phyloP scores from a whole-genome alignment of 73 alveolate species.

The Urostyla sp. region DNA sequence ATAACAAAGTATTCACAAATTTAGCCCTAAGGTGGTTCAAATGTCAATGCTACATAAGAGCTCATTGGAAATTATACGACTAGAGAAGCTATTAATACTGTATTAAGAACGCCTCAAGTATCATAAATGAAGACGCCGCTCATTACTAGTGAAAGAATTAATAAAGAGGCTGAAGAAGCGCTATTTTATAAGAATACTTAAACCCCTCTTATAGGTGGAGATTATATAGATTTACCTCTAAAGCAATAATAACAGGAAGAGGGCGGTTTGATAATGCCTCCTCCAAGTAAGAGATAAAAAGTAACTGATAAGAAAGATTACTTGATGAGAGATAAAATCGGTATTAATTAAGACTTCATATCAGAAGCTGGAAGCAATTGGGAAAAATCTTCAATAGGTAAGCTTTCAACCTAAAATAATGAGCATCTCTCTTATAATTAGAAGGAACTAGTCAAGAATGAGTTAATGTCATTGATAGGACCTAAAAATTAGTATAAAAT shows the following conservation, averaged over 20 bases:
- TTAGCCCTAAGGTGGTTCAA: conserved; percentile 33
- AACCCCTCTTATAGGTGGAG: conserved; percentile 93
- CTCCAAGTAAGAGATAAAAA: conserved; percentile 12
- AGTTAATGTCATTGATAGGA: conserved; percentile 54
- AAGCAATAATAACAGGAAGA: not conserved
- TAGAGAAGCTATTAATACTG: conserved; percentile 45
- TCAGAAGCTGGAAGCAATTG: conserved; percentile 40
- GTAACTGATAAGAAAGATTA: conserved; percentile 34
- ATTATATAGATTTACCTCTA: conserved; percentile 28
- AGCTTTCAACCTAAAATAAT: not conserved
- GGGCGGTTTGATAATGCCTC: conserved; percentile 20
- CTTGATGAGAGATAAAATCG: conserved; percentile 73
- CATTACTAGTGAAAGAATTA: conserved; percentile 70
- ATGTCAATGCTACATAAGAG: conserved; percentile 77
- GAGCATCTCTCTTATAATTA: too few species aligned
- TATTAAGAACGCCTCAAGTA: conserved; percentile 54
- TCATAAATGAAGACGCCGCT: conserved; percentile 79
- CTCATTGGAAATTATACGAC: conserved; percentile 77
- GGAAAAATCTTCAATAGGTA: conserved; percentile 56
- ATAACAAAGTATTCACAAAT: conserved; percentile 43
- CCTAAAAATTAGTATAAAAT: conserved; percentile 87
- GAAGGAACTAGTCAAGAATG: conserved; percentile 40
- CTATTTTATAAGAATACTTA: conserved; percentile 71
- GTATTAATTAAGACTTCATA: conserved; percentile 14
- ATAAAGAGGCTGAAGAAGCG: conserved; percentile 84